Conservation (phyloP, 306 rosid species). For the Trifolium pratense region DNA sequence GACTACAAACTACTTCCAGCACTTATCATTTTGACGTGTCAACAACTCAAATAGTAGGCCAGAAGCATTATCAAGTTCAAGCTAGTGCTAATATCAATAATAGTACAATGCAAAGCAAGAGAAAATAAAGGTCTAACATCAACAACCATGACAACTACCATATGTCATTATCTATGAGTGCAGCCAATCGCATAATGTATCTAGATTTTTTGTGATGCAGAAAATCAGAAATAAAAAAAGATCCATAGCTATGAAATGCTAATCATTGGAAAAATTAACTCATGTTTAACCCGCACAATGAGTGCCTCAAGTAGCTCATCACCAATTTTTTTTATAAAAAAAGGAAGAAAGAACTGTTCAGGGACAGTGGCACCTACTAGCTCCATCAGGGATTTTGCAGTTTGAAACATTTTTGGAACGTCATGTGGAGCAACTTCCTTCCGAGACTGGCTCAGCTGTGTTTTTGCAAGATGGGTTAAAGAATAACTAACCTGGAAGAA, state of each 20-base stretch:
- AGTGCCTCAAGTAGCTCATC: constrained; percentile 15
- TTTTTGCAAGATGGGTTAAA: constrained; percentile 81
- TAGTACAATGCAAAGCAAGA: neutral
- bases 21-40: constrained; percentile 11
- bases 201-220: constrained; percentile 13
- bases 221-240: constrained; percentile 13
- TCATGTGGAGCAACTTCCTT: constrained; percentile 89
- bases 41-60: constrained; percentile 15
- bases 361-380: constrained; percentile 63
- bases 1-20: neutral
- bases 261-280: constrained; percentile 20
- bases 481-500: constrained; percentile 90
- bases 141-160: neutral
- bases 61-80: constrained; percentile 22
- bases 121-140: constrained; percentile 15
- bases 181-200: constrained; percentile 20
- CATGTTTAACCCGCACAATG: neutral
- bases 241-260: constrained; percentile 1
- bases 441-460: constrained; percentile 85
- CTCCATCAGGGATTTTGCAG: constrained; percentile 74
- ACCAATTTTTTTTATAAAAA: neutral
- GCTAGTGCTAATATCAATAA: constrained; percentile 12
- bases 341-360: constrained; percentile 1
- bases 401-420: constrained; percentile 74
- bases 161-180: neutral